Conservation (phyloP, 1,284 basidiomycete species). For the Cutaneotrichosporon cyanovorans region DNA sequence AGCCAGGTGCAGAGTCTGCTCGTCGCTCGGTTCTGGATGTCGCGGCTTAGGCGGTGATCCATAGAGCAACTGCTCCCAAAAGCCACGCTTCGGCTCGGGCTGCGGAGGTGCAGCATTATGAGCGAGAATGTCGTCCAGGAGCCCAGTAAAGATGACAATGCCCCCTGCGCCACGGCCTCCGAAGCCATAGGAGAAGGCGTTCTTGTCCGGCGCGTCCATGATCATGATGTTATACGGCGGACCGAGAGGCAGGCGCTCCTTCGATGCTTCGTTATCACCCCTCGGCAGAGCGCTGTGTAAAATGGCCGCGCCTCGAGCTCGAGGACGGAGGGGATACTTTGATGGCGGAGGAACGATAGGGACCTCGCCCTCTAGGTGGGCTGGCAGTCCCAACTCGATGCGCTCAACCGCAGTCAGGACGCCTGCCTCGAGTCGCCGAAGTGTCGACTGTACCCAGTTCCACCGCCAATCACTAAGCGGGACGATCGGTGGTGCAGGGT, state of each 20-base stretch:
- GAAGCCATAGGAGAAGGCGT: constrained; percentile 87
- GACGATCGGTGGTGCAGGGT: constrained; percentile 56
- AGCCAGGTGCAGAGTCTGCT: constrained; percentile 75
- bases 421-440: constrained; percentile 62
- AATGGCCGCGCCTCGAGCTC: constrained; percentile 36
- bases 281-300: constrained; percentile 40
- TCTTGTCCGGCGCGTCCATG: constrained; percentile 70
- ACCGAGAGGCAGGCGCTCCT: constrained; percentile 51
- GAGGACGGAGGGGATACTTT: constrained; percentile 39
- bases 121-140: constrained; percentile 68
- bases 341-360: constrained; percentile 31
- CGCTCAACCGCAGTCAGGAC: constrained; percentile 39
- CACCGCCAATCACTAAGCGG: constrained; percentile 73
- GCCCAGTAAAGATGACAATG: constrained; percentile 80
- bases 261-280: constrained; percentile 22
- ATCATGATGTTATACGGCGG: constrained; percentile 78
- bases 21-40: constrained; percentile 55
- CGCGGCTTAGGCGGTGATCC: constrained; percentile 19
- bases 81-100: constrained; percentile 3
- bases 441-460: constrained; percentile 66
- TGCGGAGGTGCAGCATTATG: constrained; percentile 34
- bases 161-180: constrained; percentile 81
- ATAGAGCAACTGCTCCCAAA: constrained; percentile 19
- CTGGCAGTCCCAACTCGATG: not conserved
- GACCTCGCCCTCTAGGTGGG: not conserved